These are phyloP conservation scores for Entophlyctis helioformis DNA, from an alignment of 192 early-diverging fungal species.

Conservation along the genomic window DNA sequence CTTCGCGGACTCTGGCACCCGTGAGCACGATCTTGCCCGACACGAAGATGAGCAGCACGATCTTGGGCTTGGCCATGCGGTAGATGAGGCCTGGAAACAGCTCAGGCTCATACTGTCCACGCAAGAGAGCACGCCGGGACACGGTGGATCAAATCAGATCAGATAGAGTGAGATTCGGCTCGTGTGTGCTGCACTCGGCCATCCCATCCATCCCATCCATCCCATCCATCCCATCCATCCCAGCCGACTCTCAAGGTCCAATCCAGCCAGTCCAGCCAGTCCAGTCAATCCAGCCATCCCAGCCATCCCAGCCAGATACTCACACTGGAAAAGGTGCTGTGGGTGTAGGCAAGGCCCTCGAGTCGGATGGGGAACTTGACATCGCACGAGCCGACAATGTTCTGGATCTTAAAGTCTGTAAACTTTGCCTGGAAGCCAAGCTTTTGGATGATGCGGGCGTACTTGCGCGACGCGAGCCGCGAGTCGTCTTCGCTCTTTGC, in stretches of 20 bases:
- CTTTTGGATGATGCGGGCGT: conserved; percentile 98
- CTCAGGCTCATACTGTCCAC: conserved; percentile 86
- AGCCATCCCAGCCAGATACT: conserved; percentile 11
- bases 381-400: conserved; percentile 98
- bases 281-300: too few relatives aligned
- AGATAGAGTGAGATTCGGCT: too few relatives aligned
- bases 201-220: too few relatives aligned
- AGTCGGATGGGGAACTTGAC: conserved; percentile 99
- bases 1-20: conserved; percentile 94
- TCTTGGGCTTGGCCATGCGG: conserved; percentile 97
- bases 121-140: neutral
- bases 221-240: too few relatives aligned
- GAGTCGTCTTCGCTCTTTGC: conserved; percentile 97
- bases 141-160: too few relatives aligned
- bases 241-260: too few relatives aligned
- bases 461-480: conserved; percentile 93
- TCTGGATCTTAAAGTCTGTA: conserved; percentile 98
- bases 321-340: conserved; percentile 83
- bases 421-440: conserved; percentile 97
- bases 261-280: too few relatives aligned
- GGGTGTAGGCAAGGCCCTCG: conserved; percentile 89
- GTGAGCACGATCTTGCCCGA: conserved; percentile 99
- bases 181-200: too few relatives aligned
- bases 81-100: conserved; percentile 99
- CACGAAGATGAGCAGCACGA: conserved; percentile 96